Evolutionary conservation across 108 stramenopile genomes (phyloP), one percentile per base, ranked within the genome.

Genomic region (Parietichytrium sp.): DNA sequence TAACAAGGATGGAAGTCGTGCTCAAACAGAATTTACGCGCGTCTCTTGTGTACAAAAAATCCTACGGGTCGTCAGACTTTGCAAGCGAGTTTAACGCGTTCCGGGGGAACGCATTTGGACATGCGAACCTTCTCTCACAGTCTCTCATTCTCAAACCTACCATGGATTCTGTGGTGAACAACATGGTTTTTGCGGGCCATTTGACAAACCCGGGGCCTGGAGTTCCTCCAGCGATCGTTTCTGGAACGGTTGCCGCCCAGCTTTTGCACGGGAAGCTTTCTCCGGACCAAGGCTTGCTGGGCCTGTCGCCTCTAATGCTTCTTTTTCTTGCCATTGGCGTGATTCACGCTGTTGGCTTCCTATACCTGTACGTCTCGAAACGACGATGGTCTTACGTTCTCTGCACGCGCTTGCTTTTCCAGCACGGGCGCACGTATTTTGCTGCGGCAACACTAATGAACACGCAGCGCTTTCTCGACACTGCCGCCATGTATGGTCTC

Each of bases 121-220:
- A 72, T 25, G 61, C 61, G 38, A 72, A 72, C 42, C 36, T 42
- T 0, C 42, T 72, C 13, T 36, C 61, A 42, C 61, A 72, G 42
- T 72, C 61, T n/a, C 61, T 72, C 42, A 42, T 72, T 33, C 61
- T 72, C 33, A 72, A 72, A 20, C 61, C 61, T n/a, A 45, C 61
- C 8, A 72, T 72, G 61, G 61, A 72, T 2, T 72, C 61, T 0
- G 0, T 72, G 2, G 20, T 45, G 10, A 7, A 36, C 20, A 72
- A 72, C 20, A n/a, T 72, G 13, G 61, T 72, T 42, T 72, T 72
- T 72, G 61, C 61, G 10, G 61, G 61, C 42, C 61, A 72, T 1
- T 20, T 72, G 33, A 72, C 61, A 12, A 72, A 72, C 20, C 61
- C 61, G 16, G 61, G 61, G 20, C 61, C 61, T 6, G 61, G 61